Percentiles rank a stretch among this genome's conserved stretches.
Evolutionary conservation across 2,329 filamentous ascomycete genomes (phyloP).

Genomic region (Colletotrichum sojae): DNA sequence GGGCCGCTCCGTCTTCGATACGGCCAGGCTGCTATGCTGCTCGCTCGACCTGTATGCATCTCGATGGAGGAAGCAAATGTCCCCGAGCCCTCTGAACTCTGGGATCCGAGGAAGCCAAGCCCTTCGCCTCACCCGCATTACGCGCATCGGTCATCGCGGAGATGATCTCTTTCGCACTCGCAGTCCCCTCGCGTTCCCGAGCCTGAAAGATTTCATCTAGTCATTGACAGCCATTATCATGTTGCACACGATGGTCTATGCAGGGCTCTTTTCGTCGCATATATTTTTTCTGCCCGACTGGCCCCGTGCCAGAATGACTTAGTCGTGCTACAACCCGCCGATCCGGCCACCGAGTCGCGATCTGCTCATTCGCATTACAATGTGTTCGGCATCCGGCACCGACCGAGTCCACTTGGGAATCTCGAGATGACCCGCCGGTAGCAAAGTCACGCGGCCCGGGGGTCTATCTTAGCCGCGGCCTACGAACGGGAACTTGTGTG

Average conservation of each 20-base stretch:
- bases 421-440: constrained; percentile 11
- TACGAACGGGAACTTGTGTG: constrained; percentile 6
- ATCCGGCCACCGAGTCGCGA: constrained; percentile 1
- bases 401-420: background rate
- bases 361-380: background rate
- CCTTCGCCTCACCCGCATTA: background rate
- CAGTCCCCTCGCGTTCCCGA: background rate
- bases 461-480: background rate
- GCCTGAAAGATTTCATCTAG: background rate
- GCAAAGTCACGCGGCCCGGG: background rate
- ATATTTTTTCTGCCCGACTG: background rate
- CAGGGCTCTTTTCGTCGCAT: constrained; percentile 17
- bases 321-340: constrained; percentile 1
- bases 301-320: constrained; percentile 2
- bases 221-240: constrained; percentile 7
- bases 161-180: background rate
- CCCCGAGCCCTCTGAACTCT: background rate
- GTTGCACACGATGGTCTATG: background rate
- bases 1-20: constrained; percentile 6
- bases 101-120: constrained; percentile 10
- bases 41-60: constrained; percentile 3
- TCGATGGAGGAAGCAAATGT: constrained; percentile 13
- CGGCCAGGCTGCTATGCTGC: background rate
- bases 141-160: no score
- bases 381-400: background rate